Percentiles rank a stretch among this genome's conserved stretches.
phyloP scores from a whole-genome alignment of 805 yeast genomes.

The Candida yuanshanica region DNA sequence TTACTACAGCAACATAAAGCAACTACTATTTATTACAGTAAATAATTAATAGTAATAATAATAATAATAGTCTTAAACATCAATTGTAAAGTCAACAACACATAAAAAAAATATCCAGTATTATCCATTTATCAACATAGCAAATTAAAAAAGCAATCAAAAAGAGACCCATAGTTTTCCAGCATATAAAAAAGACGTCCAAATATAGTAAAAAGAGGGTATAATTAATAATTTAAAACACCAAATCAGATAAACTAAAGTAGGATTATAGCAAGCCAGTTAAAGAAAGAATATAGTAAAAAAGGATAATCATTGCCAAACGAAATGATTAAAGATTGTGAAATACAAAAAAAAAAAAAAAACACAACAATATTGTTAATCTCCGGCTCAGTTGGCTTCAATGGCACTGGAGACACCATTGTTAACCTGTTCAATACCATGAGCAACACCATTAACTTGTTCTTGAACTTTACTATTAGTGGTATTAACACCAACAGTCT shows the following conservation, averaged over 20 bases:
- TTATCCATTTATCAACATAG: constrained; percentile 1
- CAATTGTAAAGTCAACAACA: not conserved
- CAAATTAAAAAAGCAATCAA: too few species aligned
- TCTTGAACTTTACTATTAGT: not conserved
- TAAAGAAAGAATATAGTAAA: not conserved
- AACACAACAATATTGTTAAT: not conserved
- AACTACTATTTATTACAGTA: too few species aligned
- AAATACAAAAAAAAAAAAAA: not conserved
- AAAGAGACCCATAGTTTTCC: too few species aligned
- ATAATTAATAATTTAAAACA: too few species aligned
- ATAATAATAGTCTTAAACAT: not conserved
- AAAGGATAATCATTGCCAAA: not conserved
- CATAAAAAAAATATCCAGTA: not conserved
- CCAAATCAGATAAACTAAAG: not conserved
- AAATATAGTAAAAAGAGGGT: too few species aligned
- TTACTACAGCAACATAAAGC: too few species aligned
- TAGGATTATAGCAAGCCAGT: not conserved
- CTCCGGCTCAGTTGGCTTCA: not conserved
- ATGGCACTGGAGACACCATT: not conserved
- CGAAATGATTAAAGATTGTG: not conserved
- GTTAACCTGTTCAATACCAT: not conserved
- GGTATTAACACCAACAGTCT: not conserved
- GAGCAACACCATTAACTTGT: not conserved
- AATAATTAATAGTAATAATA: not conserved
- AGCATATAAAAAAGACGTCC: too few species aligned